Percentiles rank a stretch among this genome's conserved stretches.
Evolutionary conservation across 257 asterid species (phyloP).

Genomic region (Haberlea rhodopensis): DNA sequence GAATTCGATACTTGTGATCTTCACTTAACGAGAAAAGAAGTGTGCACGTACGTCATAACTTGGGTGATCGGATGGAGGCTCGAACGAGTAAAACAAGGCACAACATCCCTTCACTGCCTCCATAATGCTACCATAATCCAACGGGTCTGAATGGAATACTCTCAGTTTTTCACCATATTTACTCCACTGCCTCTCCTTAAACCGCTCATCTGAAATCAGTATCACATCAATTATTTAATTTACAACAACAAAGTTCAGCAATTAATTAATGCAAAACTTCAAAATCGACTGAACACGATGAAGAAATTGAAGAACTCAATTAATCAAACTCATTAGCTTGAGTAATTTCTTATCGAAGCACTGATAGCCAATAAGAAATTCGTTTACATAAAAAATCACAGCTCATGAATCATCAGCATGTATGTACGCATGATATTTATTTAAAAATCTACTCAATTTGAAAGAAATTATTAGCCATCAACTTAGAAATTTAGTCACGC

Average conservation of each 20-base stretch:
- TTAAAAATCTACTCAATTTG: neutral
- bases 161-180: slow-evolving; percentile 38
- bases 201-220: slow-evolving; percentile 45
- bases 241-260: neutral
- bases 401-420: too few relatives aligned
- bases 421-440: too few relatives aligned
- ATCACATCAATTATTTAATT: neutral
- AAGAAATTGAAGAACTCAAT: neutral
- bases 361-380: neutral
- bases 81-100: slow-evolving; percentile 84
- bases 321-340: too few relatives aligned
- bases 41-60: slow-evolving; percentile 63
- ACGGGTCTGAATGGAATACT: slow-evolving; percentile 68
- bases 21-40: slow-evolving; percentile 2
- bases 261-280: neutral
- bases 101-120: slow-evolving; percentile 80
- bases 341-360: too few relatives aligned
- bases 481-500: too few relatives aligned
- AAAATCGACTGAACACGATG: neutral
- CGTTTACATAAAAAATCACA: too few relatives aligned
- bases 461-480: too few relatives aligned
- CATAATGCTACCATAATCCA: slow-evolving; percentile 87
- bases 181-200: slow-evolving; percentile 38
- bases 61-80: slow-evolving; percentile 75
- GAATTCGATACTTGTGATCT: neutral